Conservation (phyloP, 306 rosid species). For the Vigna unguiculata region DNA sequence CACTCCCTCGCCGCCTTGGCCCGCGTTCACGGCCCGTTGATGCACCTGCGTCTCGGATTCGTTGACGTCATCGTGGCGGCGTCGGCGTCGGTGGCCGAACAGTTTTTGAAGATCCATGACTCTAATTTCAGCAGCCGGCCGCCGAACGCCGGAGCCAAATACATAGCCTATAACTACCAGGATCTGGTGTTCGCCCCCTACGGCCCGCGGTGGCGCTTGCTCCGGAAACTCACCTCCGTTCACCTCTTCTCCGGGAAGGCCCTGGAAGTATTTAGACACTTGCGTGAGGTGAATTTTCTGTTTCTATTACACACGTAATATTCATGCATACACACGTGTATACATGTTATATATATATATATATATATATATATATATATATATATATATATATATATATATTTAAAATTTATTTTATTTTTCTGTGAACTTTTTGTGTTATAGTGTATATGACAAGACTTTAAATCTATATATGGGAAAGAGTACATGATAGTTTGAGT, state of each 20-base stretch:
- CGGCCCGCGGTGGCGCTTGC: constrained; percentile 79
- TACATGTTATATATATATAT: no score
- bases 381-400: no score
- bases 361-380: no score
- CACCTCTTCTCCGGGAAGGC: constrained; percentile 89
- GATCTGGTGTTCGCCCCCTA: constrained; percentile 88
- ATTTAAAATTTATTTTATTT: no score
- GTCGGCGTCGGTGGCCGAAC: constrained; percentile 75
- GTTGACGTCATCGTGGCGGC: constrained; percentile 77
- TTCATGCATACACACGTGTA: no score
- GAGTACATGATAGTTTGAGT: neutral
- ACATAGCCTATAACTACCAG: constrained; percentile 74
- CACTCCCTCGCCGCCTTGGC: constrained; percentile 73
- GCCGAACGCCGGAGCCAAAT: constrained; percentile 77
- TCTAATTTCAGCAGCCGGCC: constrained; percentile 83
- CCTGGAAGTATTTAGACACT: constrained; percentile 64
- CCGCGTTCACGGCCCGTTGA: constrained; percentile 65
- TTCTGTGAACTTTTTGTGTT: no score
- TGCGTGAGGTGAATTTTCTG: constrained; percentile 61
- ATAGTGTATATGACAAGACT: no score
- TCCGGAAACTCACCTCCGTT: constrained; percentile 76
- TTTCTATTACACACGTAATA: neutral
- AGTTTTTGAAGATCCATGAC: constrained; percentile 72
- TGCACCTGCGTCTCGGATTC: constrained; percentile 73
- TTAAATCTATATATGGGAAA: no score